Conservation (phyloP, 495 filamentous ascomycete species). For the Penicillium arizonense region DNA sequence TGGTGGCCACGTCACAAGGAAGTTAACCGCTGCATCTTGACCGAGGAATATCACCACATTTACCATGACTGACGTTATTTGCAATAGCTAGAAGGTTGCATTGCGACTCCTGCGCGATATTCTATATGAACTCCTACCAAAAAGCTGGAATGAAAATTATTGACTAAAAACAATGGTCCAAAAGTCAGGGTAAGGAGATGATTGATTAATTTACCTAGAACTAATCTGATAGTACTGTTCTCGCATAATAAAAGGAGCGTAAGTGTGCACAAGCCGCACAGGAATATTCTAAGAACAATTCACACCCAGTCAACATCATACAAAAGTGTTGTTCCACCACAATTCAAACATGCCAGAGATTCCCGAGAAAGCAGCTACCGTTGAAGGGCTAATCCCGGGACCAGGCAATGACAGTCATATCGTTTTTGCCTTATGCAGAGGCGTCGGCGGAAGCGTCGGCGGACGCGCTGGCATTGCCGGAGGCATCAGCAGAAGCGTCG, state of each 20-base stretch:
- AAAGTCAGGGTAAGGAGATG: not conserved
- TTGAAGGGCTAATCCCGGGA: not conserved
- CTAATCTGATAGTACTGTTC: not conserved
- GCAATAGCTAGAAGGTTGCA: too few relatives aligned
- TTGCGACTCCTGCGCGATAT: too few relatives aligned
- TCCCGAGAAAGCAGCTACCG: not conserved
- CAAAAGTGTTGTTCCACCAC: not conserved
- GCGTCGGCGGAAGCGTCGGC: slow-evolving; percentile 7
- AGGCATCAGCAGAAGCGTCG: not conserved
- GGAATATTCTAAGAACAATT: slow-evolving; percentile 8
- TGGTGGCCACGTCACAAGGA: too few relatives aligned
- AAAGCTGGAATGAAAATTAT: too few relatives aligned
- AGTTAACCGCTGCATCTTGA: too few relatives aligned
- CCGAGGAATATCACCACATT: too few relatives aligned
- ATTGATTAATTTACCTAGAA: slow-evolving; percentile 3
- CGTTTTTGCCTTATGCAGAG: not conserved
- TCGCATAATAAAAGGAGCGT: slow-evolving; percentile 13
- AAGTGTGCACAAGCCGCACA: slow-evolving; percentile 11
- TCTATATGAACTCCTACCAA: too few relatives aligned
- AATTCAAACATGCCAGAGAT: not conserved
- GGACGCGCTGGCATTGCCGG: not conserved
- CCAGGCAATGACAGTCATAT: not conserved
- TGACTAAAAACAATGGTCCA: not conserved
- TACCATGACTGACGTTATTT: too few relatives aligned
- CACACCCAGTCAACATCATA: slow-evolving; percentile 9